Conservation (phyloP, 2,329 filamentous ascomycete genomes). For the Fusarium sublunatum region DNA sequence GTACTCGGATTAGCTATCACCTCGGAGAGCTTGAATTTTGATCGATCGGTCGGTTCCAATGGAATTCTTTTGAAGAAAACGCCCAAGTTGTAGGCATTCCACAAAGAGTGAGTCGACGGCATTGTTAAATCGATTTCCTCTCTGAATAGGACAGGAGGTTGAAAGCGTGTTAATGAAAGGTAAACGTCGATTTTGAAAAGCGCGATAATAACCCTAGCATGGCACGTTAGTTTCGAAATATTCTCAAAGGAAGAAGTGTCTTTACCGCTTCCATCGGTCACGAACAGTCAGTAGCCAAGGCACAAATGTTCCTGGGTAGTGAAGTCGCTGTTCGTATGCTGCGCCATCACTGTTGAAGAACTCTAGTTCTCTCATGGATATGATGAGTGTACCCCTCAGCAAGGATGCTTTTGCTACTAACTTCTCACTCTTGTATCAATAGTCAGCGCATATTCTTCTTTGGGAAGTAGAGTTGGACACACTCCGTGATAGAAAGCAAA, state of each 20-base stretch:
- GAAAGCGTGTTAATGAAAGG: slow-evolving; percentile 47
- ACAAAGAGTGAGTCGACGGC: slow-evolving; percentile 50
- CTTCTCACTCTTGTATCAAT: slow-evolving; percentile 44
- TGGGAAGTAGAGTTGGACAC: slow-evolving; percentile 4
- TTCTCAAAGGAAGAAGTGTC: rapidly evolving
- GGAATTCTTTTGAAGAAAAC: slow-evolving; percentile 51
- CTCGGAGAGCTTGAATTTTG: slow-evolving; percentile 47
- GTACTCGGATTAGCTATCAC: slow-evolving; percentile 46
- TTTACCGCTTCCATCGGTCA: slow-evolving; percentile 53
- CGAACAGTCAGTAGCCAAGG: slow-evolving; percentile 49
- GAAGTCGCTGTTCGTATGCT: slow-evolving; percentile 50
- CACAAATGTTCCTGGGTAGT: slow-evolving; percentile 53
- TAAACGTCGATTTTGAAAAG: slow-evolving; percentile 56
- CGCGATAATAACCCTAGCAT: slow-evolving; percentile 48
- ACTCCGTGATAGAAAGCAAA: slow-evolving; percentile 55
- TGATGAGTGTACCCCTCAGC: slow-evolving; percentile 51
- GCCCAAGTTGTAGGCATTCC: slow-evolving; percentile 53
- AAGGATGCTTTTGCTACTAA: slow-evolving; percentile 49
- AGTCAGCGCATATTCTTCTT: background rate
- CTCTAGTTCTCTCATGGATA: slow-evolving; percentile 50
- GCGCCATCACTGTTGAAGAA: slow-evolving; percentile 52
- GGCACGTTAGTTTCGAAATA: background rate
- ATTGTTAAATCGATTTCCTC: slow-evolving; percentile 54
- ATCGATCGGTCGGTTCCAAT: slow-evolving; percentile 49
- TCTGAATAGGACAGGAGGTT: slow-evolving; percentile 48